Conservation (phyloP, 352 stramenopile genomes). For the Phytophthora quininea region DNA sequence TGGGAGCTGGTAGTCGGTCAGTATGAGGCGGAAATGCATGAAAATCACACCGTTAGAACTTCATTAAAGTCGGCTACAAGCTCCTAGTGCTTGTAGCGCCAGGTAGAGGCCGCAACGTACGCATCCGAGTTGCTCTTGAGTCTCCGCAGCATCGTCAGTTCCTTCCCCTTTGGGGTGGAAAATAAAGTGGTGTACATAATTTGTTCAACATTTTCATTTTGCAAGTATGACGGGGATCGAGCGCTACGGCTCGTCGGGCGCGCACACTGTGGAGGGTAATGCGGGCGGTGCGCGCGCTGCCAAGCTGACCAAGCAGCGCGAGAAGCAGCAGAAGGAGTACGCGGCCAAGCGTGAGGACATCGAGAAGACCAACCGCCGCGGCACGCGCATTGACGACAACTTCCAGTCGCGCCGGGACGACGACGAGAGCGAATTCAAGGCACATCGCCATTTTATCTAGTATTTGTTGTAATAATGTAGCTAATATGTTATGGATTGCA, state of each 20-base stretch:
- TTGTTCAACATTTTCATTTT: not conserved
- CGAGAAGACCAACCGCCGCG: conserved; percentile 76
- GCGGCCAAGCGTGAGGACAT: conserved; percentile 93
- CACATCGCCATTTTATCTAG: conserved; percentile 15
- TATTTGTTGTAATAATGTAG: not conserved
- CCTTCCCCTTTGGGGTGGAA: conserved; percentile 15
- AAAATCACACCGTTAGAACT: not conserved
- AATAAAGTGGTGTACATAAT: not conserved
- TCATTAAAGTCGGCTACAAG: not conserved
- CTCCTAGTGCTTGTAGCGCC: not conserved
- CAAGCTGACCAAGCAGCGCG: conserved; percentile 90
- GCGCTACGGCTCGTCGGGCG: conserved; percentile 86
- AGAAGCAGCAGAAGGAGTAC: conserved; percentile 94
- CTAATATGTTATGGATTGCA: not conserved
- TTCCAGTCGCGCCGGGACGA: conserved; percentile 88
- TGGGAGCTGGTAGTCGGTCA: conserved; percentile 19
- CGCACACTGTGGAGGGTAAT: conserved; percentile 97
- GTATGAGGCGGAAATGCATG: not conserved
- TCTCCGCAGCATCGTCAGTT: conserved; percentile 60
- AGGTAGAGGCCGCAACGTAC: conserved; percentile 33
- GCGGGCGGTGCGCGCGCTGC: conserved; percentile 92
- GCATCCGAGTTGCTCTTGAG: conserved; percentile 62
- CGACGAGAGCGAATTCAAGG: conserved; percentile 89
- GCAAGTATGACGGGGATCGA: conserved; percentile 69
- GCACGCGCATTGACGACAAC: conserved; percentile 90